Percentiles rank a stretch among this genome's conserved stretches.
Evolutionary conservation across 2,329 filamentous ascomycete genomes (phyloP).

Genomic region (Tolypocladium endophyticum): DNA sequence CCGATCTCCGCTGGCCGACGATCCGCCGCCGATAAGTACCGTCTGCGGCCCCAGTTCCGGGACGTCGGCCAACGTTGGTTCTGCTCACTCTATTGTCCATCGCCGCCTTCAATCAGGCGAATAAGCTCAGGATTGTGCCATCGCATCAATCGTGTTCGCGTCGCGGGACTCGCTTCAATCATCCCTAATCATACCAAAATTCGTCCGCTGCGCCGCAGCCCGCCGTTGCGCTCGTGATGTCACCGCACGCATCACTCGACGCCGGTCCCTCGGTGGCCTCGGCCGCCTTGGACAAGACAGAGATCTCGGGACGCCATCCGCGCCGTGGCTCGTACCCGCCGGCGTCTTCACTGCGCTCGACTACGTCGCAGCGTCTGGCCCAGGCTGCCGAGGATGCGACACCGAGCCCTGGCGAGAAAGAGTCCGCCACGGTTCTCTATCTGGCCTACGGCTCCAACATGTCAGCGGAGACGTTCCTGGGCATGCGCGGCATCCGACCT

Average conservation of each 20-base stretch:
- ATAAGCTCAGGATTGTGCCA: background rate
- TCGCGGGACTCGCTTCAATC: background rate
- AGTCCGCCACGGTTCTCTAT: conserved; percentile 54
- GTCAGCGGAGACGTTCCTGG: conserved; percentile 67
- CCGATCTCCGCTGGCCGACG: background rate
- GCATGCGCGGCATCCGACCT: conserved; percentile 67
- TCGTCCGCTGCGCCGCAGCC: background rate
- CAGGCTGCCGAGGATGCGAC: conserved; percentile 15
- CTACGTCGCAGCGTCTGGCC: conserved; percentile 16
- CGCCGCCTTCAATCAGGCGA: background rate
- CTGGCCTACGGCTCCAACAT: conserved; percentile 92
- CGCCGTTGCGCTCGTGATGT: background rate
- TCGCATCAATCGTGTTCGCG: background rate
- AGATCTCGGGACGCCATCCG: conserved; percentile 9
- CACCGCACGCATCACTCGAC: background rate
- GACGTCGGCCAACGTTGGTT: background rate
- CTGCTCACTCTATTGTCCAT: background rate
- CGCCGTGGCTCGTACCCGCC: conserved; percentile 14
- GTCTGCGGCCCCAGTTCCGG: background rate
- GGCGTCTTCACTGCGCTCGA: conserved; percentile 20
- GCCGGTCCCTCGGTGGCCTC: conserved; percentile 3
- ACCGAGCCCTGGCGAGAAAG: conserved; percentile 10
- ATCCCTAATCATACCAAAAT: background rate
- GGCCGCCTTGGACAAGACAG: conserved; percentile 14
- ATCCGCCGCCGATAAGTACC: background rate